Evolutionary conservation across 768 basidiomycete genomes (phyloP).

Genomic region (Pulveroboletus sp.): DNA sequence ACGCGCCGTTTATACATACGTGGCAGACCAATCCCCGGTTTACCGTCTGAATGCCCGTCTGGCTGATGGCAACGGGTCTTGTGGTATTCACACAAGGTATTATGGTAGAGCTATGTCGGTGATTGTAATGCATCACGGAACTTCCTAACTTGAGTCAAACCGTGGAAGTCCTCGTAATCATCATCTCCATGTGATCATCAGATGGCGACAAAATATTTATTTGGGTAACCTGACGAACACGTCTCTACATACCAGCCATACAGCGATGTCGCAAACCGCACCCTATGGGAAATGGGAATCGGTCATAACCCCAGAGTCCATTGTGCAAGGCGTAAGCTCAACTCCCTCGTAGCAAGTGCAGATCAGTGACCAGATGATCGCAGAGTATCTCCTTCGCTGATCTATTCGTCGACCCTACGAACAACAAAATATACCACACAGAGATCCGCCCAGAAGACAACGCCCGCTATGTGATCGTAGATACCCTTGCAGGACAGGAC

Average conservation of each 20-base stretch:
- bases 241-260: not conserved
- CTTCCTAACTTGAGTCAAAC: no score
- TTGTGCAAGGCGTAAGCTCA: conserved; percentile 41
- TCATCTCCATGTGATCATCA: no score
- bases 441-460: conserved; percentile 57
- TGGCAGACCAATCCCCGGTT: no score
- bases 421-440: conserved; percentile 45
- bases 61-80: no score
- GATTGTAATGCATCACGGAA: no score
- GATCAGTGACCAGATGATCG: not conserved
- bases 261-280: conserved; percentile 28
- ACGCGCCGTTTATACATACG: no score
- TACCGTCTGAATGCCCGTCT: no score
- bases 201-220: no score
- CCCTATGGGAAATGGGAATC: conserved; percentile 64
- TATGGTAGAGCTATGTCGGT: no score
- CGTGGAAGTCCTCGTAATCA: no score
- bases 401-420: conserved; percentile 49
- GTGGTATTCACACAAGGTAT: no score
- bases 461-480: conserved; percentile 54
- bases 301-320: conserved; percentile 47
- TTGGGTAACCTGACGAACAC: no score
- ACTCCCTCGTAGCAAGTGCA: conserved; percentile 2
- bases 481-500: conserved; percentile 44
- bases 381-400: conserved; percentile 35